Evolutionary conservation across 371 early-diverging fungal genomes (phyloP).

Genomic region (Actinomortierella wolfii): DNA sequence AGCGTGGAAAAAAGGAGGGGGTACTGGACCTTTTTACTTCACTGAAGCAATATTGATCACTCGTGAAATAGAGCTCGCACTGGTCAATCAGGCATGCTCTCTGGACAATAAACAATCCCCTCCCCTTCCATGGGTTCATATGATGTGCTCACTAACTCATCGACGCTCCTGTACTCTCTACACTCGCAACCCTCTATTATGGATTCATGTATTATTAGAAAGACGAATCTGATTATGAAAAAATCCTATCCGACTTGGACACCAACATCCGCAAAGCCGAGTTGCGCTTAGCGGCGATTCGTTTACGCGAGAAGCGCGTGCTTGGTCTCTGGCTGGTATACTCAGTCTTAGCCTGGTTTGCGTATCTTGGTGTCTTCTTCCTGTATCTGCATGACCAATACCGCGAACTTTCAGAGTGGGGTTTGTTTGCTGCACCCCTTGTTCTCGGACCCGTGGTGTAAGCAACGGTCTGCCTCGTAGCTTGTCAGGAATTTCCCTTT

Average conservation of each 20-base stretch:
- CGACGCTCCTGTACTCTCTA: not conserved
- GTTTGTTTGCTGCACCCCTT: slow-evolving; percentile 55
- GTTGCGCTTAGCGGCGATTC: slow-evolving; percentile 62
- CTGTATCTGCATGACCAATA: slow-evolving; percentile 56
- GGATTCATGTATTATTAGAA: slow-evolving; percentile 15
- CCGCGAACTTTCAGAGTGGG: slow-evolving; percentile 48
- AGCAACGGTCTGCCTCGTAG: slow-evolving; percentile 11
- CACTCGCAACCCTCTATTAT: not conserved
- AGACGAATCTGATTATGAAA: slow-evolving; percentile 75
- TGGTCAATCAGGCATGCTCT: no score
- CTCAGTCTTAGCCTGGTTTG: slow-evolving; percentile 66
- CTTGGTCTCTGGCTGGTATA: slow-evolving; percentile 75
- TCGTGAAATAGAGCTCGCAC: no score
- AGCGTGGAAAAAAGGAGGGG: no score
- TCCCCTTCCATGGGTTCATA: no score
- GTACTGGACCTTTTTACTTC: no score
- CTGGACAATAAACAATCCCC: no score
- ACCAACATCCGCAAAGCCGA: slow-evolving; percentile 75
- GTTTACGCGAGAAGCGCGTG: slow-evolving; percentile 66
- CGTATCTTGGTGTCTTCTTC: slow-evolving; percentile 62
- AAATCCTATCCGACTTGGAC: slow-evolving; percentile 80
- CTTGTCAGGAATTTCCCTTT: slow-evolving; percentile 1
- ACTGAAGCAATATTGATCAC: not conserved
- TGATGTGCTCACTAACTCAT: not conserved
- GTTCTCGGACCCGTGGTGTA: slow-evolving; percentile 61